Base-by-base conservation (phyloP, 352 stramenopile genomes). In the Lagenidium giganteum region DNA sequence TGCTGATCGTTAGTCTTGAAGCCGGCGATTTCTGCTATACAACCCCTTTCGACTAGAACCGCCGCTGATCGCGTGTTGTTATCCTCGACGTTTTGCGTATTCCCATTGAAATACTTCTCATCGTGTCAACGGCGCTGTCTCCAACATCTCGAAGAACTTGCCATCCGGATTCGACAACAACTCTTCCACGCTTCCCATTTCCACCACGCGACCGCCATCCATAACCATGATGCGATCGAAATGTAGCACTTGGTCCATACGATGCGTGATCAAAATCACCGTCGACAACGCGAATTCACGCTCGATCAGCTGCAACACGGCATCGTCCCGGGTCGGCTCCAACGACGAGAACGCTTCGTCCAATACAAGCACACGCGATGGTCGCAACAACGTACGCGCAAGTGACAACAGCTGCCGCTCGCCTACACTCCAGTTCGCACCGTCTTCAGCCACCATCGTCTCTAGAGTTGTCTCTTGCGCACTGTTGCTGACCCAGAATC, bases 321-420 rank as follows among this genome's bases (percentile, higher is more conserved):
- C 44, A n/a, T 42, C 37, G 54, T 96, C 87, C 1, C 81, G 93
- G 40, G 85, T 76, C 37, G 67, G 66, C 61, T 97, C 90, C 5
- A 98, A 79, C 41, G 53, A 83, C 25, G 81, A 70, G 14, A 93
- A 98, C 13, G 92, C 93, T 63, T 98, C 95, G 64, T 98, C 95
- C 23, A 98, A 42, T 14, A 98, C 63, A 16, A 98, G 35, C 26
- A 75, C 49, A 20, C 87, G 87, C 6, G 76, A 69, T 28, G 93
- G 78, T 7, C 78, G 66, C 2, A 98, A 40, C 8, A 98, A 47
- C n/a, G 89, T 94, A 37, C 94, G 72, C 11, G 91, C 93, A 45
- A 98, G 96, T 57, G 92, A 98, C 0, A 98, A 29, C 6, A 98
- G 63, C 59, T 98, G 94, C 8, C 93, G 57, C 64, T 98, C 79